Evolutionary conservation across 2,329 filamentous ascomycete species (phyloP).

Genomic region (Calonectria pseudoreteaudii): DNA sequence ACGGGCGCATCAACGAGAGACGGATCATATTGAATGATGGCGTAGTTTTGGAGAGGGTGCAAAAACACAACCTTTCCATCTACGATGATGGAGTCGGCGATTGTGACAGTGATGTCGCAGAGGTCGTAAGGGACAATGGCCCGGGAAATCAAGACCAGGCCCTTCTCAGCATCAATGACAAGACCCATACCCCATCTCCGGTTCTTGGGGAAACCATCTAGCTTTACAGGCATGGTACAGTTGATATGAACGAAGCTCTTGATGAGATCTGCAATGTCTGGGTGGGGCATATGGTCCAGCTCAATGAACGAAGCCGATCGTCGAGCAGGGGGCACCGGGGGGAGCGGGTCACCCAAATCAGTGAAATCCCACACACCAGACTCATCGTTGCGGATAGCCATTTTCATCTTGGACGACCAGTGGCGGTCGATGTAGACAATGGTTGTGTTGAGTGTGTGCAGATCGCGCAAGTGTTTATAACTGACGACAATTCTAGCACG

Average conservation of each 20-base stretch:
- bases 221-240: constrained; percentile 93
- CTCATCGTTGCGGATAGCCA: constrained; percentile 89
- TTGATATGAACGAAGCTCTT: constrained; percentile 94
- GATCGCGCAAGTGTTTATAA: constrained; percentile 93
- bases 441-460: constrained; percentile 93
- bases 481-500: constrained; percentile 88
- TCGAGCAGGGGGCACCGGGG: constrained; percentile 77
- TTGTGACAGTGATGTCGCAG: constrained; percentile 95
- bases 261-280: constrained; percentile 92
- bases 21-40: constrained; percentile 94
- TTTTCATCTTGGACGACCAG: constrained; percentile 94
- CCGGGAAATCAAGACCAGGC: constrained; percentile 91
- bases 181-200: constrained; percentile 95
- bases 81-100: constrained; percentile 95
- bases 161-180: constrained; percentile 97
- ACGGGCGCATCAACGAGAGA: constrained; percentile 94
- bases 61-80: constrained; percentile 95
- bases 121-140: constrained; percentile 97
- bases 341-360: constrained; percentile 84
- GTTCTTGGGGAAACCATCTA: constrained; percentile 97
- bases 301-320: constrained; percentile 91
- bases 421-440: constrained; percentile 95
- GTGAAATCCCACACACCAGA: constrained; percentile 96
- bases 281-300: constrained; percentile 87
- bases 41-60: constrained; percentile 97